Conservation (phyloP, 768 basidiomycete genomes). For the Tephrocybe rancida region DNA sequence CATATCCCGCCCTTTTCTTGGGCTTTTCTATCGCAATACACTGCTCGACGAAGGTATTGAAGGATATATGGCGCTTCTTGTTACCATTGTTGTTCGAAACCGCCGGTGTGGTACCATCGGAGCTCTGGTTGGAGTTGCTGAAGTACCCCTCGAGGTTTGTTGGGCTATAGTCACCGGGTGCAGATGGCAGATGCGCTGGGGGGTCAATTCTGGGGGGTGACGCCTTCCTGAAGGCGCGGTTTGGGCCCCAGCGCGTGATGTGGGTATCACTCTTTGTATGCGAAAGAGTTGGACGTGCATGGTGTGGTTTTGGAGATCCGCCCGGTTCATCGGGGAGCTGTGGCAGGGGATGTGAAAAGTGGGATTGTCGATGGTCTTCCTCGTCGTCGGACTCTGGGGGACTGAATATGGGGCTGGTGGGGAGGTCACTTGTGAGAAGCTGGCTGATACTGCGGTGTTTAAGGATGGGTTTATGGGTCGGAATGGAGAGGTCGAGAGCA, state of each 20-base stretch:
- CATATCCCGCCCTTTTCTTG: slow-evolving; percentile 31
- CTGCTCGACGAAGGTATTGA: slow-evolving; percentile 98
- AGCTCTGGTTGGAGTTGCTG: slow-evolving; percentile 14
- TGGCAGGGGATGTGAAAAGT: not conserved
- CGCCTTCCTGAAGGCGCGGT: slow-evolving; percentile 55
- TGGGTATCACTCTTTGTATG: slow-evolving; percentile 93
- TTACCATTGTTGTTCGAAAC: slow-evolving; percentile 6
- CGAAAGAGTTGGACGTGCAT: slow-evolving; percentile 66
- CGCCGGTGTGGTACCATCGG: slow-evolving; percentile 12
- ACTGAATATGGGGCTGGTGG: slow-evolving; percentile 63
- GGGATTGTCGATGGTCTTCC: slow-evolving; percentile 1
- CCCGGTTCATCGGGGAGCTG: slow-evolving; percentile 13
- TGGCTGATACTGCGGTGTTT: slow-evolving; percentile 94
- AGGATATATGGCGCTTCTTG: slow-evolving; percentile 90
- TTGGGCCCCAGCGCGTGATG: slow-evolving; percentile 58
- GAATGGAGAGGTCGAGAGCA: slow-evolving; percentile 49
- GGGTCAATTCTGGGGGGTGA: slow-evolving; percentile 71
- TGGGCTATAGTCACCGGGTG: slow-evolving; percentile 6
- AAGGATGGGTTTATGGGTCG: slow-evolving; percentile 81
- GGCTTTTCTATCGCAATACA: slow-evolving; percentile 90
- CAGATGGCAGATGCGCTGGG: slow-evolving; percentile 26
- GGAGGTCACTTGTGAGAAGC: slow-evolving; percentile 77
- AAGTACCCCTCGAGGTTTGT: slow-evolving; percentile 24
- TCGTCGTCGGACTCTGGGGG: slow-evolving; percentile 58
- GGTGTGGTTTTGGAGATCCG: slow-evolving; percentile 22